phyloP scores from a whole-genome alignment of 2,329 filamentous ascomycete species.

The Hysterium pulicare region DNA sequence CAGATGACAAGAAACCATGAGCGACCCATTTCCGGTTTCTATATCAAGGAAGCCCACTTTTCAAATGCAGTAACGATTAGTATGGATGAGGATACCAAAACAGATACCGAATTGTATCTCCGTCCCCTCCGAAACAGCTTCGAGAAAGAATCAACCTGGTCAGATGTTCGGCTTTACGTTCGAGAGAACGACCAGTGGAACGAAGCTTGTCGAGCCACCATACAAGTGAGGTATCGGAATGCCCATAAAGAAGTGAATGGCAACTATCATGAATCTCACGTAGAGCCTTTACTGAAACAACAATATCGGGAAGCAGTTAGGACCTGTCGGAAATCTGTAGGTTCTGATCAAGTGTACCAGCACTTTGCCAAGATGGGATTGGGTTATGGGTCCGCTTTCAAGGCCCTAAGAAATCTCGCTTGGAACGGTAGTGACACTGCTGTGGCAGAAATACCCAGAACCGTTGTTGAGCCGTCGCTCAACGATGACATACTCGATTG shows the following conservation, averaged over 20 bases:
- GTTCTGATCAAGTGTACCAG: neutral
- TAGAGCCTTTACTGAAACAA: neutral
- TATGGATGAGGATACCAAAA: constrained; percentile 22
- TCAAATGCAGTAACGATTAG: constrained; percentile 13
- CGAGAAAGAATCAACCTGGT: neutral
- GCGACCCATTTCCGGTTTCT: constrained; percentile 2
- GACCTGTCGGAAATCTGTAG: neutral
- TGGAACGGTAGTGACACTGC: neutral
- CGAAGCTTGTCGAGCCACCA: constrained; percentile 4
- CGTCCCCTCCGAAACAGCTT: constrained; percentile 8
- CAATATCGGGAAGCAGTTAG: neutral
- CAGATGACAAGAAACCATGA: constrained; percentile 9
- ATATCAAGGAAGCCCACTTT: constrained; percentile 14
- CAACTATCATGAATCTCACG: neutral
- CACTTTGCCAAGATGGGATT: constrained; percentile 1
- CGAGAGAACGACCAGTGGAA: neutral
- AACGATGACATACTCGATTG: neutral
- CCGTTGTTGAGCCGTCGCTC: neutral
- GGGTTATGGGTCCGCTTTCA: constrained; percentile 6
- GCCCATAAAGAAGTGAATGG: neutral
- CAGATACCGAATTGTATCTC: constrained; percentile 19
- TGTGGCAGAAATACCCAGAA: neutral
- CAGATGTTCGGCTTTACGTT: constrained; percentile 1
- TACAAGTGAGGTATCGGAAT: constrained; percentile 2
- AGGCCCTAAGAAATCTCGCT: neutral